These are phyloP conservation scores for Phragmites australis DNA, from an alignment of 176 grass and related monocot genomes.

Conservation along the genomic window DNA sequence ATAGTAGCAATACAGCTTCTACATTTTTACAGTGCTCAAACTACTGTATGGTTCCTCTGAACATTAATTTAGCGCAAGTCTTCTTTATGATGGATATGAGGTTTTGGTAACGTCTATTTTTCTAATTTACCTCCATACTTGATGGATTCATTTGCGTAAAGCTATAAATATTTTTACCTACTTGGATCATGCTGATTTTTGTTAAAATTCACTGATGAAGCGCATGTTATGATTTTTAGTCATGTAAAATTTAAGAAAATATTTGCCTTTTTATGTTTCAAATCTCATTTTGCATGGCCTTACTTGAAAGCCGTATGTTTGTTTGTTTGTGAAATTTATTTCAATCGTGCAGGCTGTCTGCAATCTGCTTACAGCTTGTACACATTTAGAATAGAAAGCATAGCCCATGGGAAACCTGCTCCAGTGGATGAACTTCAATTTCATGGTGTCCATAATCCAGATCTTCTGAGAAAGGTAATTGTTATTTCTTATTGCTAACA, in stretches of 20 bases:
- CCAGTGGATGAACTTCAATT: slow-evolving; percentile 75
- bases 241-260: not conserved
- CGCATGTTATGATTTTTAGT: not conserved
- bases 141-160: not conserved
- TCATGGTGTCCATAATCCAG: slow-evolving; percentile 63
- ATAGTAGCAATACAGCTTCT: not conserved
- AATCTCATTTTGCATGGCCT: not conserved
- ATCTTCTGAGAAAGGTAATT: slow-evolving; percentile 59
- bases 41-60: not conserved
- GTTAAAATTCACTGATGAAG: not conserved
- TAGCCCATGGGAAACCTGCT: slow-evolving; percentile 57
- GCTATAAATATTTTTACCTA: not conserved
- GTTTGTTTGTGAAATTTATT: slow-evolving; percentile 8
- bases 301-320: not conserved
- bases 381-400: slow-evolving; percentile 73
- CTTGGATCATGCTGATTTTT: not conserved
- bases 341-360: slow-evolving; percentile 53
- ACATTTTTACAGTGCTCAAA: not conserved
- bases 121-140: not conserved
- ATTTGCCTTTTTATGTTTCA: not conserved
- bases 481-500: not conserved
- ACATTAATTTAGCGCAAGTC: not conserved
- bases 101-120: not conserved
- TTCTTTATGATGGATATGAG: not conserved
- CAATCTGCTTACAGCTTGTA: slow-evolving; percentile 66